These are phyloP conservation scores for Magnaporthiopsis rhizophila DNA, from an alignment of 2,329 filamentous ascomycete genomes.

Conservation along the genomic window DNA sequence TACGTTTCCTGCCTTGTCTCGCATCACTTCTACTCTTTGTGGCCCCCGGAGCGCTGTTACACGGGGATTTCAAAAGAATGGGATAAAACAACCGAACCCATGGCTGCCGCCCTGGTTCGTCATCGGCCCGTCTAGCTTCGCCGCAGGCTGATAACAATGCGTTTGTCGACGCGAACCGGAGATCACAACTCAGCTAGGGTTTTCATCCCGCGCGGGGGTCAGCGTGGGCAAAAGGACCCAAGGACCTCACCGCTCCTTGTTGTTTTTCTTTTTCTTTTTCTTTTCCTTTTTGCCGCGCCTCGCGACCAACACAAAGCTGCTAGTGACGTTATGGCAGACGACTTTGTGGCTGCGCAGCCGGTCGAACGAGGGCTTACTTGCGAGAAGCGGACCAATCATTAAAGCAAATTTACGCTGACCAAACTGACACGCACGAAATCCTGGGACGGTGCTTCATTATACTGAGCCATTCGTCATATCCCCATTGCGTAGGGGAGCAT, in stretches of 20 bases:
- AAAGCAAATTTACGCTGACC: too few species aligned
- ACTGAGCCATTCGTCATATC: slow-evolving; percentile 6
- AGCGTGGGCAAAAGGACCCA: neutral
- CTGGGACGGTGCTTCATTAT: slow-evolving; percentile 7
- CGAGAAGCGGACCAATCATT: neutral
- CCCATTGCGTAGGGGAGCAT: slow-evolving; percentile 3
- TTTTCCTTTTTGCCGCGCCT: neutral
- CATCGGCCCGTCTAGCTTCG: neutral
- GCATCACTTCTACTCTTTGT: too few species aligned
- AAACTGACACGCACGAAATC: neutral
- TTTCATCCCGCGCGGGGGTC: neutral
- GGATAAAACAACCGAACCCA: neutral
- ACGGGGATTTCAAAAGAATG: neutral
- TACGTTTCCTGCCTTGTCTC: too few species aligned
- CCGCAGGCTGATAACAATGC: neutral
- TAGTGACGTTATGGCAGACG: neutral
- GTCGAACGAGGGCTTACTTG: neutral
- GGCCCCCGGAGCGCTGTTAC: too few species aligned
- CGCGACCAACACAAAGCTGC: neutral
- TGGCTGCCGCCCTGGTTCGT: neutral
- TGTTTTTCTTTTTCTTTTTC: neutral
- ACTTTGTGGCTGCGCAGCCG: too few species aligned
- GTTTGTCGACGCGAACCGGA: neutral
- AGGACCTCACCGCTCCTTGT: neutral
- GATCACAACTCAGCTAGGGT: neutral